Conservation (phyloP, 2,329 filamentous ascomycete species). For the Sporothrix pseudoabietina region DNA sequence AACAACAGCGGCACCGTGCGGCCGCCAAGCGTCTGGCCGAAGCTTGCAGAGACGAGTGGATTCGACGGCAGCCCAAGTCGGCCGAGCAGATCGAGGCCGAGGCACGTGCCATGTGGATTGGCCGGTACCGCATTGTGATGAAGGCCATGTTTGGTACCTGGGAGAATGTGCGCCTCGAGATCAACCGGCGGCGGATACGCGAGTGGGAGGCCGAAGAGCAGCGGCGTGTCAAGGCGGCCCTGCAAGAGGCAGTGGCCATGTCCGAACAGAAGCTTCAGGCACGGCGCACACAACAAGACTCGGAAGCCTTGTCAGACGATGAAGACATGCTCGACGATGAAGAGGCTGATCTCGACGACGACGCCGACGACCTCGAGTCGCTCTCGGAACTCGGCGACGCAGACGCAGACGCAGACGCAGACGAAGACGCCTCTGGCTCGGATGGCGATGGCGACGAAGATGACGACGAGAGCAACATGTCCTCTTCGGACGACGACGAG, state of each 20-base stretch:
- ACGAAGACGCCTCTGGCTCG: constrained; percentile 52
- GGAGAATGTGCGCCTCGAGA: constrained; percentile 64
- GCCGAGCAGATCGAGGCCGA: constrained; percentile 82
- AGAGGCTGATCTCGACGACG: constrained; percentile 43
- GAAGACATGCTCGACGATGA: constrained; percentile 45
- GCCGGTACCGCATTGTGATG: constrained; percentile 71
- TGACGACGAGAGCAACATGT: constrained; percentile 61
- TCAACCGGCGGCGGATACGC: constrained; percentile 61
- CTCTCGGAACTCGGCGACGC: constrained; percentile 58
- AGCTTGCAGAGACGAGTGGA: constrained; percentile 75
- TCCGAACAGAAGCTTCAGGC: constrained; percentile 70
- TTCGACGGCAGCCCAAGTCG: constrained; percentile 71
- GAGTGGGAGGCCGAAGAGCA: constrained; percentile 69
- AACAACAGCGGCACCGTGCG: constrained; percentile 76
- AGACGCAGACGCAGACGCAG: constrained; percentile 44
- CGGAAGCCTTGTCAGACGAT: constrained; percentile 51
- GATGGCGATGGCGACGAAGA: constrained; percentile 43
- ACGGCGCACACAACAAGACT: constrained; percentile 57
- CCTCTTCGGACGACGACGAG: constrained; percentile 58
- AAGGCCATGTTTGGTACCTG: constrained; percentile 59
- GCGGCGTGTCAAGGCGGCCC: constrained; percentile 64
- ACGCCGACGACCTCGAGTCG: constrained; percentile 49
- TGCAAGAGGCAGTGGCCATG: constrained; percentile 72
- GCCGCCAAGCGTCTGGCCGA: constrained; percentile 78
- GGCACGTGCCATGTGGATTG: constrained; percentile 65